Evolutionary conservation across 345 rosid genomes (phyloP).

Genomic region (Bretschneidera sinensis): DNA sequence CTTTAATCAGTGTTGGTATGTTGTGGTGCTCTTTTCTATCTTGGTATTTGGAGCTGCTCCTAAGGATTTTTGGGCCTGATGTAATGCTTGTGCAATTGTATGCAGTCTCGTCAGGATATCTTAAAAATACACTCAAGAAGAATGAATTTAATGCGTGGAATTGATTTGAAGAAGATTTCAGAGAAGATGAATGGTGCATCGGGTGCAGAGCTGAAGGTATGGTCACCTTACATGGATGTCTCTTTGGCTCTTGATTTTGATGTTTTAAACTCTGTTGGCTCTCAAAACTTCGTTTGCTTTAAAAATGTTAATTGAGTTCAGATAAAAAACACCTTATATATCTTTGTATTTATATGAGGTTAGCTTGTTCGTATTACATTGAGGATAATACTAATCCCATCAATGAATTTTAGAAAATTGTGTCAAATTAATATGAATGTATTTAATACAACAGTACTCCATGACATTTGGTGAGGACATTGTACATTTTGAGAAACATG

Average conservation of each 20-base stretch:
- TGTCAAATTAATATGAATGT: too few species aligned
- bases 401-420: too few species aligned
- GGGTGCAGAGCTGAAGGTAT: constrained; percentile 98
- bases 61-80: neutral
- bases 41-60: too few species aligned
- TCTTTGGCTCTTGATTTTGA: neutral
- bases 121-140: constrained; percentile 94
- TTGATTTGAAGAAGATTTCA: constrained; percentile 95
- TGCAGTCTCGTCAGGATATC: constrained; percentile 92
- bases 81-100: constrained; percentile 7
- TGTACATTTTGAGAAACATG: too few species aligned
- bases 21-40: too few species aligned
- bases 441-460: too few species aligned
- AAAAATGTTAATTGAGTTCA: too few species aligned
- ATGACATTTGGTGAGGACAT: too few species aligned
- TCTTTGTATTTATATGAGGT: too few species aligned
- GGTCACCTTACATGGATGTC: neutral
- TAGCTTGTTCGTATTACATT: too few species aligned
- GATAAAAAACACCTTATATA: too few species aligned
- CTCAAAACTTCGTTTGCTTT: neutral
- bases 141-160: constrained; percentile 98
- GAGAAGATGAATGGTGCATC: constrained; percentile 99
- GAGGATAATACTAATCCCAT: too few species aligned
- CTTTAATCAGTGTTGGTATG: neutral
- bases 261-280: neutral